A percentile compares a stretch with the other conserved stretches of the same genome.
Conservation (phyloP, 768 basidiomycete species). For the Chalciporus piperatus region DNA sequence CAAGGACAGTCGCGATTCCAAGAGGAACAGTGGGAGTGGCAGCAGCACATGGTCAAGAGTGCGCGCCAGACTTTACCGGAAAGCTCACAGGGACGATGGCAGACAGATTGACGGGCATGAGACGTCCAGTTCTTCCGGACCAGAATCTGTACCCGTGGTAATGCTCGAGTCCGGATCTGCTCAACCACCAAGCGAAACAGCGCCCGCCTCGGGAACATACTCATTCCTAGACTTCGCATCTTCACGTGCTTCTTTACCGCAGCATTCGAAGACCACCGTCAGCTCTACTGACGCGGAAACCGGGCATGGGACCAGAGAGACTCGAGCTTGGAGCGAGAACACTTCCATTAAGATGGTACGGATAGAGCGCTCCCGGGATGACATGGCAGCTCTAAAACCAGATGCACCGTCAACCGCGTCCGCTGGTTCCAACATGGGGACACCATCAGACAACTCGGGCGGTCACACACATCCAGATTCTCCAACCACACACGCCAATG, state of each 20-base stretch:
- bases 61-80: constrained; percentile 28
- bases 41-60: constrained; percentile 33
- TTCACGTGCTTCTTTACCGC: constrained; percentile 23
- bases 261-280: constrained; percentile 23
- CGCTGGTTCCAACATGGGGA: constrained; percentile 18
- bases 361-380: constrained; percentile 19
- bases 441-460: constrained; percentile 25
- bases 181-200: constrained; percentile 18
- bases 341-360: constrained; percentile 16
- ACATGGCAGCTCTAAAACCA: constrained; percentile 18
- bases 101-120: constrained; percentile 22
- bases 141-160: constrained; percentile 31
- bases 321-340: constrained; percentile 16
- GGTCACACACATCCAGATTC: constrained; percentile 15
- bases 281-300: constrained; percentile 28
- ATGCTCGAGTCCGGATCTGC: constrained; percentile 24
- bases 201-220: constrained; percentile 31
- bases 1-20: constrained; percentile 18
- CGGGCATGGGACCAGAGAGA: constrained; percentile 17
- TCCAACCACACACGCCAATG: constrained; percentile 22
- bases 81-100: constrained; percentile 30
- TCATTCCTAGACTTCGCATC: constrained; percentile 33
- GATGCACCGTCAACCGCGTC: constrained; percentile 34
- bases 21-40: constrained; percentile 21
- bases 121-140: constrained; percentile 22